Percentiles rank a stretch among this genome's conserved stretches.
Evolutionary conservation across 805 yeast genomes (phyloP).

Genomic region (Starmerella riodocensis): DNA sequence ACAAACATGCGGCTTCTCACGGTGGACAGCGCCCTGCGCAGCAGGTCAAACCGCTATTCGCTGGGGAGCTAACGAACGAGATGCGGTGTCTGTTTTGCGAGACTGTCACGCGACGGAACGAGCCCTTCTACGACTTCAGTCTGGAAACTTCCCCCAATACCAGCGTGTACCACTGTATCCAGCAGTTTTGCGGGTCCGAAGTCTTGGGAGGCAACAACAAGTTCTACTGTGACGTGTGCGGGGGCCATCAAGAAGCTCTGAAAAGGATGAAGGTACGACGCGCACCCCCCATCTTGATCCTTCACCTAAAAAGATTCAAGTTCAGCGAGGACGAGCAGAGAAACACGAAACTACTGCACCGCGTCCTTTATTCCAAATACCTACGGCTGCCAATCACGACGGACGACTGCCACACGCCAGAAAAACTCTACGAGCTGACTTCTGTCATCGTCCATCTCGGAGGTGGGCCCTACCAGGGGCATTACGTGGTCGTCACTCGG

Average conservation of each 20-base stretch:
- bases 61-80: slow-evolving; percentile 74
- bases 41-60: slow-evolving; percentile 54
- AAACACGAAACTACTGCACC: slow-evolving; percentile 74
- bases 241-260: slow-evolving; percentile 85
- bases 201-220: slow-evolving; percentile 76
- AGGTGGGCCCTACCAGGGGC: slow-evolving; percentile 97
- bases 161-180: slow-evolving; percentile 62
- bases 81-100: slow-evolving; percentile 87
- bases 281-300: slow-evolving; percentile 63
- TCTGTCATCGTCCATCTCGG: slow-evolving; percentile 91
- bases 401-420: slow-evolving; percentile 37
- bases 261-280: slow-evolving; percentile 69
- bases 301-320: slow-evolving; percentile 85
- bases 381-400: slow-evolving; percentile 57
- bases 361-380: slow-evolving; percentile 65
- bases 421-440: slow-evolving; percentile 62
- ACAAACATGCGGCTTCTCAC: slow-evolving; percentile 14
- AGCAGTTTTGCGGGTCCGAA: slow-evolving; percentile 75
- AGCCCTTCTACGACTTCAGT: slow-evolving; percentile 73
- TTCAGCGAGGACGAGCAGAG: slow-evolving; percentile 71
- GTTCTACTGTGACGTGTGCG: slow-evolving; percentile 83
- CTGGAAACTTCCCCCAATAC: slow-evolving; percentile 68
- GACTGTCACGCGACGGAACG: slow-evolving; percentile 65
- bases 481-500: slow-evolving; percentile 77
- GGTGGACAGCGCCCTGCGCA: neutral